Conservation (phyloP, 176 grass and related monocot genomes). For the Paspalum notatum region DNA sequence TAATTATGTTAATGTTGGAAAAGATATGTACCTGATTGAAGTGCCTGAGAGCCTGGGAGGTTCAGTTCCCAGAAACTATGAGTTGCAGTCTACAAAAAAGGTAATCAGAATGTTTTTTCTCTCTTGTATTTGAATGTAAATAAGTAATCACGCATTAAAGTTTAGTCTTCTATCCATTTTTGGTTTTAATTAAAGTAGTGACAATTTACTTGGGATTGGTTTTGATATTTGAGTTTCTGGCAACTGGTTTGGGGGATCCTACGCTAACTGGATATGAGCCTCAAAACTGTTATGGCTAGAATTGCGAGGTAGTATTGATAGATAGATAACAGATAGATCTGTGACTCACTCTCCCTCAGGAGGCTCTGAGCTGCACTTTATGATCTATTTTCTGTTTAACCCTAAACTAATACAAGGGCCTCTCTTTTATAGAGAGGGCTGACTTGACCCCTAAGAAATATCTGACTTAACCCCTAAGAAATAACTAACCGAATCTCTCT, state of each 20-base stretch:
- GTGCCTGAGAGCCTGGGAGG: constrained; percentile 66
- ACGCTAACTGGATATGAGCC: not conserved
- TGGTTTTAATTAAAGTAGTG: constrained; percentile 15
- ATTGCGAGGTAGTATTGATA: no score
- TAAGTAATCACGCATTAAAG: constrained; percentile 11
- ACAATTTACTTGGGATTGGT: not conserved
- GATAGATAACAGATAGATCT: no score
- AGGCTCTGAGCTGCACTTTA: no score
- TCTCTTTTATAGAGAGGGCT: no score
- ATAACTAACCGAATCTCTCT: no score
- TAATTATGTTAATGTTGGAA: constrained; percentile 90
- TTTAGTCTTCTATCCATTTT: constrained; percentile 1
- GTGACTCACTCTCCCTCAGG: no score
- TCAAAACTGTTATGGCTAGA: no score
- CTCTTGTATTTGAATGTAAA: constrained; percentile 29
- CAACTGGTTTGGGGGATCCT: constrained; percentile 7
- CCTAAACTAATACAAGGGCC: no score
- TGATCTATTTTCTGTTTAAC: no score
- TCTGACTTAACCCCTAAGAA: no score
- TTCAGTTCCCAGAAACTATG: constrained; percentile 78
- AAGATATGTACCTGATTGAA: constrained; percentile 85
- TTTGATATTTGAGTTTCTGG: constrained; percentile 23
- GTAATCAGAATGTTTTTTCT: constrained; percentile 21
- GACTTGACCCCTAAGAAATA: no score
- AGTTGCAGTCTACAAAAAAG: constrained; percentile 94